phyloP scores from a whole-genome alignment of 1,284 basidiomycete genomes.

The Porogramme epimiltina region DNA sequence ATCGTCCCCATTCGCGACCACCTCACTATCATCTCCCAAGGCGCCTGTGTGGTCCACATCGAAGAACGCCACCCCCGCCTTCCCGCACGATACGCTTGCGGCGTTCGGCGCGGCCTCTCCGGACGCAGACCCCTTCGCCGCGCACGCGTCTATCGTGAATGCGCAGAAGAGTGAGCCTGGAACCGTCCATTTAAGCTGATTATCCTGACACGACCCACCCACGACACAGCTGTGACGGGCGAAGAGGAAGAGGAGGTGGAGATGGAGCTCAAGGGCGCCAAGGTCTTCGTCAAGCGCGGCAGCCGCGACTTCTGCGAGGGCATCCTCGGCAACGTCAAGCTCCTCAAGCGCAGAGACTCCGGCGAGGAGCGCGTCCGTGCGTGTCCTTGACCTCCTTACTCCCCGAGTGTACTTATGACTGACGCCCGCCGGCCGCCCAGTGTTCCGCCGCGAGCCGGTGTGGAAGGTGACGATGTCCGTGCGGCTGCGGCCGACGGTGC shows the following conservation, averaged over 20 bases:
- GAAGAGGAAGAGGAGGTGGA: constrained; percentile 62
- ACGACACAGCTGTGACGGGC: constrained; percentile 43
- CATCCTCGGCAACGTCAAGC: constrained; percentile 60
- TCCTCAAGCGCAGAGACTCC: constrained; percentile 47
- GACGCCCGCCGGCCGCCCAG: constrained; percentile 32
- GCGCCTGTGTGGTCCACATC: constrained; percentile 12
- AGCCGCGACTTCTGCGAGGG: constrained; percentile 57
- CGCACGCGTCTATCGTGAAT: constrained; percentile 11
- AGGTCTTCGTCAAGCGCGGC: constrained; percentile 63
- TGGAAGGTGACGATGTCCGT: constrained; percentile 71
- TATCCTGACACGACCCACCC: background rate
- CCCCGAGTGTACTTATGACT: background rate
- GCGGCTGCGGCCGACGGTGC: constrained; percentile 49
- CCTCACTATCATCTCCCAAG: background rate
- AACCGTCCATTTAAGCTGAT: too few species aligned
- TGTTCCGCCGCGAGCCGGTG: constrained; percentile 67
- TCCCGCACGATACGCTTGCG: background rate
- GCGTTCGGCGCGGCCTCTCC: background rate
- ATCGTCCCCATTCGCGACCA: constrained; percentile 15
- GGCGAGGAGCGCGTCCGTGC: constrained; percentile 47
- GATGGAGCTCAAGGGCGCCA: constrained; percentile 58
- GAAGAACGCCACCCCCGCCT: background rate
- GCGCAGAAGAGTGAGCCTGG: constrained; percentile 23
- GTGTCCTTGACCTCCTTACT: constrained; percentile 23
- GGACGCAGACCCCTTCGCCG: constrained; percentile 19